These are phyloP conservation scores for Chlorella vulgaris DNA, from an alignment of 139 green algal species.

Conservation along the genomic window DNA sequence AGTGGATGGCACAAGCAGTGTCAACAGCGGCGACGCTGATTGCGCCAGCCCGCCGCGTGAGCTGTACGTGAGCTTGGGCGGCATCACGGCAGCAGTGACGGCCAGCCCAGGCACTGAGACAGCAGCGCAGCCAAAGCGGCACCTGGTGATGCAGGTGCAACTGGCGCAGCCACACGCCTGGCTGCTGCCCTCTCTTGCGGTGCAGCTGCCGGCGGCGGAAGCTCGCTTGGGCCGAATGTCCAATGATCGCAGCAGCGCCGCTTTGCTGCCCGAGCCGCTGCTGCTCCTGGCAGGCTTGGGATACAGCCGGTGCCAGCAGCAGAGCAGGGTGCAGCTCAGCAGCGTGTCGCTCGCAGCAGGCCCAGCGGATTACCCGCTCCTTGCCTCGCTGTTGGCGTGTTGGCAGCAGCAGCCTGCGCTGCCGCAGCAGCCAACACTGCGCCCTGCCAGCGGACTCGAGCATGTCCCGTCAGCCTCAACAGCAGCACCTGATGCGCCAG, in stretches of 20 bases:
- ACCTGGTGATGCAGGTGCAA: constrained; percentile 12
- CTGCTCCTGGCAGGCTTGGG: constrained; percentile 8
- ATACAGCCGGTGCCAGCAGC: not conserved
- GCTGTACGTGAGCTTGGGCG: not conserved
- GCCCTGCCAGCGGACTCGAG: not conserved
- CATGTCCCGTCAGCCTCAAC: not conserved
- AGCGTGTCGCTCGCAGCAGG: constrained; percentile 2
- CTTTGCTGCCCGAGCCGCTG: constrained; percentile 14
- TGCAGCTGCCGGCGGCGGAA: constrained; percentile 1
- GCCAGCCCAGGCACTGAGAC: not conserved
- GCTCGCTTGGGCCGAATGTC: not conserved
- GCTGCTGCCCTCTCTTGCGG: constrained; percentile 4
- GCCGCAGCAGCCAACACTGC: not conserved
- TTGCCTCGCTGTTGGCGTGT: constrained; percentile 22
- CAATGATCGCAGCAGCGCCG: not conserved
- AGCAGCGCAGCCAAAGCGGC: not conserved
- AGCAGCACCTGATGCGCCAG: not conserved
- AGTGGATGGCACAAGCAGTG: not conserved
- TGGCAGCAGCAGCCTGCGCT: constrained; percentile 19
- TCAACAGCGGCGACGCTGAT: not conserved
- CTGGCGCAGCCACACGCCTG: not conserved
- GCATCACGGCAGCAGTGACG: not conserved
- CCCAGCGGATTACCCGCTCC: not conserved
- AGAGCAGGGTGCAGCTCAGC: not conserved
- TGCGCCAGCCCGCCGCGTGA: not conserved